Conservation (phyloP, 495 filamentous ascomycete genomes). For the Penicillium fimorum region DNA sequence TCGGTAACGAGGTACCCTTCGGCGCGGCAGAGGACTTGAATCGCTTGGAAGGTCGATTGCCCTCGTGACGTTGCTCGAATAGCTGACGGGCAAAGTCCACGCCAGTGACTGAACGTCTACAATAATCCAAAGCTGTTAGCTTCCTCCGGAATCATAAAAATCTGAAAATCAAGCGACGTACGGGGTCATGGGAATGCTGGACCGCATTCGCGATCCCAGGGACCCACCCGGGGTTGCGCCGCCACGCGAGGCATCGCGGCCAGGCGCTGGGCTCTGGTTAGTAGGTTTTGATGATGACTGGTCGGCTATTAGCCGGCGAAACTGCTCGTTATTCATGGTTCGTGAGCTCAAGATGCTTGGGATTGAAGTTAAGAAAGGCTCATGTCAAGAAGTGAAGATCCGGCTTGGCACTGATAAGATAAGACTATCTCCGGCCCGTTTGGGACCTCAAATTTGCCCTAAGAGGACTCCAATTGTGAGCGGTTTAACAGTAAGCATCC, state of each 20-base stretch:
- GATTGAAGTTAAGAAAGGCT: constrained; percentile 8
- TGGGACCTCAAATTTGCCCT: too few species aligned
- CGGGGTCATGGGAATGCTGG: constrained; percentile 87
- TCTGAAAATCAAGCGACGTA: constrained; percentile 35
- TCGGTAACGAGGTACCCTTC: constrained; percentile 74
- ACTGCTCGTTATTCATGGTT: constrained; percentile 93
- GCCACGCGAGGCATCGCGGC: constrained; percentile 20
- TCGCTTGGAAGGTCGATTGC: constrained; percentile 54
- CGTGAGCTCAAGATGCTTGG: neutral
- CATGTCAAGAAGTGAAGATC: constrained; percentile 2
- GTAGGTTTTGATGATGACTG: constrained; percentile 30
- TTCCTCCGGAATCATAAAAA: neutral
- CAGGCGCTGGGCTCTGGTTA: constrained; percentile 11
- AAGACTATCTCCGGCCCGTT: too few species aligned
- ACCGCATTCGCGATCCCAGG: constrained; percentile 60
- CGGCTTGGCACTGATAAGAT: constrained; percentile 12
- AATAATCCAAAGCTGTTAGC: constrained; percentile 17
- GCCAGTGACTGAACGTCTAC: constrained; percentile 65
- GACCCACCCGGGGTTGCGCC: constrained; percentile 28
- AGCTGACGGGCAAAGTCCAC: constrained; percentile 83
- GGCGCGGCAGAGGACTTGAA: constrained; percentile 78
- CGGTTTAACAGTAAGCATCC: neutral
- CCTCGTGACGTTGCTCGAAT: constrained; percentile 65
- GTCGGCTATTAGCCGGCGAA: constrained; percentile 77
- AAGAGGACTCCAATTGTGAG: neutral